phyloP scores from a whole-genome alignment of 805 yeast species.

The Suhomyces pyralidae region DNA sequence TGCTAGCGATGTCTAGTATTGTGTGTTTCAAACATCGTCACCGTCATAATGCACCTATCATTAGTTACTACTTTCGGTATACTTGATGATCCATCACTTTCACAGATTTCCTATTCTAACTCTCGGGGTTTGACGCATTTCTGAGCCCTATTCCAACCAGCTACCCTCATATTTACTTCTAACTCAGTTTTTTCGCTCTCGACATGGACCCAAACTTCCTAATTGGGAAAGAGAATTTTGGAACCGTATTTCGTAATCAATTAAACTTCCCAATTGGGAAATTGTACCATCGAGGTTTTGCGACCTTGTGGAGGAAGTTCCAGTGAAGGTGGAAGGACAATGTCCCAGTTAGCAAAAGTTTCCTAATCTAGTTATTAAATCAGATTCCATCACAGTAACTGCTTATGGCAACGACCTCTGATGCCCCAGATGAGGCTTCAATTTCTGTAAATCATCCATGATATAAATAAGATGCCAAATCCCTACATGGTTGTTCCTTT shows the following conservation, averaged over 20 bases:
- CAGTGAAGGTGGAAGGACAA: slow-evolving; percentile 2
- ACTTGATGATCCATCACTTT: not conserved
- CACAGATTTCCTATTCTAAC: not conserved
- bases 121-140: not conserved
- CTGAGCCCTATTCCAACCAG: not conserved
- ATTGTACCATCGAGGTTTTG: slow-evolving; percentile 8
- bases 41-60: not conserved
- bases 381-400: not conserved
- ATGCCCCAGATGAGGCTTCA: not conserved
- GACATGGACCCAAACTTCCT: slow-evolving; percentile 14
- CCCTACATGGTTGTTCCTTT: not conserved
- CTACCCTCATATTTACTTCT: not conserved
- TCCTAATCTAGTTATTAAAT: slow-evolving; percentile 5
- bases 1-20: not conserved
- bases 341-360: slow-evolving; percentile 3
- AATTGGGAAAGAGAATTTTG: slow-evolving; percentile 12
- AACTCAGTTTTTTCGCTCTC: not conserved
- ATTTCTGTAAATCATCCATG: not conserved
- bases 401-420: not conserved
- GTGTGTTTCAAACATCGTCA: not conserved
- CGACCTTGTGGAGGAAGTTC: not conserved
- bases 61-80: not conserved
- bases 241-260: slow-evolving; percentile 7
- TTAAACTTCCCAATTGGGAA: slow-evolving; percentile 21
- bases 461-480: slow-evolving; percentile 8